A percentile compares a stretch with the other conserved stretches of the same genome.
These are phyloP conservation scores for Populus tomentosa DNA, from an alignment of 441 rosid genomes.

Conservation along the genomic window DNA sequence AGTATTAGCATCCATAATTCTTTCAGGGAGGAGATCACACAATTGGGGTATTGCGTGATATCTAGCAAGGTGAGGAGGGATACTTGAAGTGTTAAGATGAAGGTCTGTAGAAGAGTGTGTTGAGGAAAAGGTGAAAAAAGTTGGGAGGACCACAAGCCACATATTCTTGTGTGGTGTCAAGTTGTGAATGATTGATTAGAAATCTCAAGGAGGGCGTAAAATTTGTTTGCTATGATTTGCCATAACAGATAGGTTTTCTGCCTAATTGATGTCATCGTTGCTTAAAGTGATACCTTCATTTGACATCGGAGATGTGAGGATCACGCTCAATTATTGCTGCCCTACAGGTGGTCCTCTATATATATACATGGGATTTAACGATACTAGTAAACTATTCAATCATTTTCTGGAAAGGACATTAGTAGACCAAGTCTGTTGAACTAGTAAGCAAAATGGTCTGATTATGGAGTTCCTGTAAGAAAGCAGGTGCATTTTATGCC, in stretches of 20 bases:
- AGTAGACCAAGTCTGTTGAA: no score
- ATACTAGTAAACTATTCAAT: not conserved
- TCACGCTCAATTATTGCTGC: constrained; percentile 3
- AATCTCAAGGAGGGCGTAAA: not conserved
- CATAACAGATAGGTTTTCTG: not conserved
- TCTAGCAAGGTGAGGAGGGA: constrained; percentile 14
- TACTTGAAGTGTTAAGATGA: constrained; percentile 24
- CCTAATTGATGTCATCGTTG: constrained; percentile 5
- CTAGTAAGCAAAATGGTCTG: no score
- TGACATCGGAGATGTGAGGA: not conserved
- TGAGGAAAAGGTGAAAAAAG: constrained; percentile 15
- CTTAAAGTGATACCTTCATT: constrained; percentile 6
- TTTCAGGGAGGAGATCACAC: constrained; percentile 3
- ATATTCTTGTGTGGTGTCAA: constrained; percentile 15
- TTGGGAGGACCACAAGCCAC: constrained; percentile 28
- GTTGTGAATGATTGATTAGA: constrained; percentile 7
- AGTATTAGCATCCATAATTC: constrained; percentile 29
- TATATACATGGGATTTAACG: not conserved
- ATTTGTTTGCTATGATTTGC: constrained; percentile 1
- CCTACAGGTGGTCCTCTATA: not conserved
- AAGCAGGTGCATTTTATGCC: no score
- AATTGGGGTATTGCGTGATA: constrained; percentile 7
- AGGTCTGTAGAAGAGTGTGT: constrained; percentile 7
- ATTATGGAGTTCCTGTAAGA: no score
- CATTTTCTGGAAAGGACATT: not conserved